These are phyloP conservation scores for Withania somnifera DNA, from an alignment of 305 asterid genomes.

Conservation along the genomic window DNA sequence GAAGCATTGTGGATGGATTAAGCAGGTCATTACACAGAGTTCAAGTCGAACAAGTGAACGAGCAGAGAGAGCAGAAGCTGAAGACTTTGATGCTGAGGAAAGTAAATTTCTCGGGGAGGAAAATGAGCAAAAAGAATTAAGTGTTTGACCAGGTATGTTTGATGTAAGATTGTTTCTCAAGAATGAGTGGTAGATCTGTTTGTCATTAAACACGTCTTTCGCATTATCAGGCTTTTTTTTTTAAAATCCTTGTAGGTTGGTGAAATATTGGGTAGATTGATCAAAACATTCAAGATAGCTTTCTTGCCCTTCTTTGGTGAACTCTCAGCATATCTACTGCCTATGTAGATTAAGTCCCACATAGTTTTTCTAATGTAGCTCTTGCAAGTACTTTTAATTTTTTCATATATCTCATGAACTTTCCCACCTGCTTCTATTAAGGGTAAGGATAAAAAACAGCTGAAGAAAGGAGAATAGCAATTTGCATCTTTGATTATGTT, in stretches of 20 bases:
- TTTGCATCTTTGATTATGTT: conserved; percentile 23
- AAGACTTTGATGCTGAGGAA: conserved; percentile 26
- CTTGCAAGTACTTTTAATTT: background rate
- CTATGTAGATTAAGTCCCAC: conserved; percentile 20
- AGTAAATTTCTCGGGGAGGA: conserved; percentile 20
- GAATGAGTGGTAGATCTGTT: background rate
- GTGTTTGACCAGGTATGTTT: conserved; percentile 23
- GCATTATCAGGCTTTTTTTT: background rate
- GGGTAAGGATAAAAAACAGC: conserved; percentile 27
- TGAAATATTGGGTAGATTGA: conserved; percentile 22
- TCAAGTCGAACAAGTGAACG: conserved; percentile 20
- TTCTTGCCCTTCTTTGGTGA: conserved; percentile 25
- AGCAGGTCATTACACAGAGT: conserved; percentile 21
- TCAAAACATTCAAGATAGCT: conserved; percentile 20
- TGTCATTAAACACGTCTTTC: background rate
- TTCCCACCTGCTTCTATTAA: background rate
- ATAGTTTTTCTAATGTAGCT: background rate
- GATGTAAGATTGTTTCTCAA: background rate
- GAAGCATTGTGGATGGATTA: conserved; percentile 23
- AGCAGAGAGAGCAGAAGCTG: conserved; percentile 22
- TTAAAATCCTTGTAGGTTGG: conserved; percentile 9
- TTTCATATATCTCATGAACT: background rate
- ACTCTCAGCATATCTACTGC: conserved; percentile 21
- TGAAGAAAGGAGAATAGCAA: conserved; percentile 24
- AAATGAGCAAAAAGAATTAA: conserved; percentile 29